A percentile compares a stretch with the other conserved stretches of the same genome.
Evolutionary conservation across 768 basidiomycete genomes (phyloP).

Genomic region (Amanita subjunquillea): DNA sequence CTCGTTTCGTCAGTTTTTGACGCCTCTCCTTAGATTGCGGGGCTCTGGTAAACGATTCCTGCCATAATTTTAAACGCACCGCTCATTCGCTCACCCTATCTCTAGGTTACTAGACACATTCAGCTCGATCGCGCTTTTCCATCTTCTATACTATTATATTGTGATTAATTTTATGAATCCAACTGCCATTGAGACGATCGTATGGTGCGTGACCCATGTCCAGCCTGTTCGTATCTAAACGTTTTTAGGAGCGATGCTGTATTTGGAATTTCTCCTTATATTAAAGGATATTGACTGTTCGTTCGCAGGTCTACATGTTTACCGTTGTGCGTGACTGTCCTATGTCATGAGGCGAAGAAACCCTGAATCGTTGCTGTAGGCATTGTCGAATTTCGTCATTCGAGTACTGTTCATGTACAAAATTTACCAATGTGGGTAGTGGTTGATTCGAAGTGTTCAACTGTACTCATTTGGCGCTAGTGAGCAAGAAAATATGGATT

Average conservation of each 20-base stretch:
- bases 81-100: slow-evolving; percentile 5
- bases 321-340: slow-evolving; percentile 31
- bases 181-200: neutral
- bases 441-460: neutral
- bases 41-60: neutral
- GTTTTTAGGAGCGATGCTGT: too few relatives aligned
- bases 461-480: slow-evolving; percentile 12
- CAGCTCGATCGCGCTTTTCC: slow-evolving; percentile 38
- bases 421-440: slow-evolving; percentile 37
- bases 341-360: neutral
- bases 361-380: slow-evolving; percentile 17
- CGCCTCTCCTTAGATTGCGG: neutral
- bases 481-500: slow-evolving; percentile 33
- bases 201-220: slow-evolving; percentile 27
- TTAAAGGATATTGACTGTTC: too few relatives aligned
- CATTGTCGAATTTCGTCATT: slow-evolving; percentile 38
- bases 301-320: slow-evolving; percentile 35
- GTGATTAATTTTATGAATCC: slow-evolving; percentile 45
- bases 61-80: neutral
- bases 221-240: too few relatives aligned
- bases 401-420: slow-evolving; percentile 41
- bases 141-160: slow-evolving; percentile 49
- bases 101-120: slow-evolving; percentile 45
- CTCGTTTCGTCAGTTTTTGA: neutral
- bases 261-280: neutral